Evolutionary conservation across 2,329 filamentous ascomycete genomes (phyloP).

Genomic region (Colletotrichum musicola): DNA sequence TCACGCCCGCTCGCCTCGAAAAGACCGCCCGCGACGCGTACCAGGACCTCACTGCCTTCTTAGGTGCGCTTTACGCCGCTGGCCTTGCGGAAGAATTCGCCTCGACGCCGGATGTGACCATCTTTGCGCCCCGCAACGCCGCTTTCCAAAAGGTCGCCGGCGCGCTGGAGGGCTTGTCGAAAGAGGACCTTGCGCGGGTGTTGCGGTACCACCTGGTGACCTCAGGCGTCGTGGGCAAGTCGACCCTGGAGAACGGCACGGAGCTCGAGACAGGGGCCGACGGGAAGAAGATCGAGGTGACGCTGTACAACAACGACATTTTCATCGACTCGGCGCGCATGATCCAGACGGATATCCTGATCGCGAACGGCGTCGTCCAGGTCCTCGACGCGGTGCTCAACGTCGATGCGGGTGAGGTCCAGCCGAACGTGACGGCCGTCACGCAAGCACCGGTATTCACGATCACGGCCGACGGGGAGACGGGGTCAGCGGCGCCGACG

Average conservation of each 20-base stretch:
- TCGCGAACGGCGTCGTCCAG: constrained; percentile 70
- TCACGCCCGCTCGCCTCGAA: constrained; percentile 53
- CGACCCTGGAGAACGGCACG: constrained; percentile 19
- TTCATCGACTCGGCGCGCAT: constrained; percentile 66
- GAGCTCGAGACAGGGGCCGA: constrained; percentile 21
- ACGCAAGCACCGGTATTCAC: constrained; percentile 50
- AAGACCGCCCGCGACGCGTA: constrained; percentile 37
- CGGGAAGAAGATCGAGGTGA: constrained; percentile 21
- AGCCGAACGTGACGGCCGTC: constrained; percentile 50
- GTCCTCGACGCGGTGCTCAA: constrained; percentile 67
- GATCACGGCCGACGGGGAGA: constrained; percentile 9
- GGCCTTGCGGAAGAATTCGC: constrained; percentile 37
- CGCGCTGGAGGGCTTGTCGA: constrained; percentile 15
- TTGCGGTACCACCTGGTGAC: constrained; percentile 39
- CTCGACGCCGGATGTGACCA: constrained; percentile 31
- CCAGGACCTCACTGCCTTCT: constrained; percentile 35
- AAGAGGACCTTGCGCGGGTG: constrained; percentile 32
- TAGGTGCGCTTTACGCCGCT: constrained; percentile 38
- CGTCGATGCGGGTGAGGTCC: constrained; percentile 28
- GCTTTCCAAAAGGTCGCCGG: constrained; percentile 36
- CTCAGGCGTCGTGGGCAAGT: constrained; percentile 17
- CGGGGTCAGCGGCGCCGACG: constrained; percentile 48
- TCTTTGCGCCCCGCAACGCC: constrained; percentile 36
- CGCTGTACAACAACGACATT: constrained; percentile 53
- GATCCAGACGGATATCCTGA: constrained; percentile 63